Evolutionary conservation across 768 basidiomycete species (phyloP).

Genomic region (Chalciporus pseudorubinellus): DNA sequence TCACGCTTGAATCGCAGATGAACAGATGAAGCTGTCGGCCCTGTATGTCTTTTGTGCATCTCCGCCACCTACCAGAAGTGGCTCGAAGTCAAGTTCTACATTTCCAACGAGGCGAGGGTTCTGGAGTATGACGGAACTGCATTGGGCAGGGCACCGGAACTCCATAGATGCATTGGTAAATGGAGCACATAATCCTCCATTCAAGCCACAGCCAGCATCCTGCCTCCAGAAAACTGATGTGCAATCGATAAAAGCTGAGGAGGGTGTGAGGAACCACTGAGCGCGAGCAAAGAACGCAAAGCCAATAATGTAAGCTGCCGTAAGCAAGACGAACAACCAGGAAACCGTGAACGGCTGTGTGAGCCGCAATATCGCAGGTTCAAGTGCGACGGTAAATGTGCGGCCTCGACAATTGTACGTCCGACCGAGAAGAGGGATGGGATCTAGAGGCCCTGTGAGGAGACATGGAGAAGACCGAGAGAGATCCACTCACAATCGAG

Average conservation of each 20-base stretch:
- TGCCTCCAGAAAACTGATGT: conserved; percentile 69
- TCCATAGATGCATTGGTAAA: conserved; percentile 60
- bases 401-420: conserved; percentile 38
- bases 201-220: conserved; percentile 70
- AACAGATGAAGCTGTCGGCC: conserved; percentile 82
- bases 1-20: conserved; percentile 79
- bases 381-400: conserved; percentile 46
- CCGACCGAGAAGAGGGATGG: conserved; percentile 53
- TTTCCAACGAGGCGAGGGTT: conserved; percentile 75
- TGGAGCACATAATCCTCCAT: conserved; percentile 64
- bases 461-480: background rate
- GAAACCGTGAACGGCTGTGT: conserved; percentile 52
- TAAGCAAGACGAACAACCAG: conserved; percentile 56
- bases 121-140: conserved; percentile 58
- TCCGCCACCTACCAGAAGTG: conserved; percentile 84
- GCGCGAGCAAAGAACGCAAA: conserved; percentile 71
- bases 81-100: conserved; percentile 60
- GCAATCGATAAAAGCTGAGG: conserved; percentile 62
- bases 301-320: conserved; percentile 62
- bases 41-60: conserved; percentile 70
- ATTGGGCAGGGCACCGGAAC: conserved; percentile 81
- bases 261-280: conserved; percentile 68
- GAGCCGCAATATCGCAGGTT: conserved; percentile 48
- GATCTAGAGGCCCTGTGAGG: conserved; percentile 38
- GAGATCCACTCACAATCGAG: conserved; percentile 39